These are phyloP conservation scores for Colletotrichum sp. DNA, from an alignment of 2,329 filamentous ascomycete genomes.

Conservation along the genomic window DNA sequence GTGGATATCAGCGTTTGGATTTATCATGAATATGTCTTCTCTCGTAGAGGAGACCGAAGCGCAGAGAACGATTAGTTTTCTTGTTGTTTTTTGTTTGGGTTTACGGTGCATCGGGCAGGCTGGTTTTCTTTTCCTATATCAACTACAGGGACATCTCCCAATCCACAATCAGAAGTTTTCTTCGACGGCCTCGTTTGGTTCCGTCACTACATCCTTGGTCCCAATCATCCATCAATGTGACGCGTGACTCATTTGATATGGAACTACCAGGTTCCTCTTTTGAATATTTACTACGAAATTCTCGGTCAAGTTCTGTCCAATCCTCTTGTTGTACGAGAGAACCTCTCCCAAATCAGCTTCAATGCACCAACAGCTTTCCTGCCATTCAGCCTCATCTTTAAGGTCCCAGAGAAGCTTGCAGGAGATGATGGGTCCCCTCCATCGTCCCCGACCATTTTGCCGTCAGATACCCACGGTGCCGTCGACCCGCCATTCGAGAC, in stretches of 20 bases:
- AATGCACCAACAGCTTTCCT: no score
- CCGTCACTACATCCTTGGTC: neutral
- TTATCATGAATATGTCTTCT: neutral
- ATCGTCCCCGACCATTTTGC: neutral
- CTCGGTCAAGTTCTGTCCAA: no score
- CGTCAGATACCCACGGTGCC: neutral
- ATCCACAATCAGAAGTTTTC: neutral
- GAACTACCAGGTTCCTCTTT: no score
- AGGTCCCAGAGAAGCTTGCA: neutral
- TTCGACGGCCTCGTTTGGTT: neutral
- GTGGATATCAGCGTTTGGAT: constrained; percentile 19
- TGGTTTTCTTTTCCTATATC: neutral
- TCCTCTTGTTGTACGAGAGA: no score
- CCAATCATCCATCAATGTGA: no score
- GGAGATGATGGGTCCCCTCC: neutral
- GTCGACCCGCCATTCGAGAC: neutral
- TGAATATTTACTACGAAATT: no score
- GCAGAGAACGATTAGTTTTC: neutral
- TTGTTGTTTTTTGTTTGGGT: neutral
- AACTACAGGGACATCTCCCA: constrained; percentile 4
- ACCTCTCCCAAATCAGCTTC: no score
- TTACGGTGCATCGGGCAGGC: constrained; percentile 5
- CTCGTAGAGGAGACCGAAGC: neutral
- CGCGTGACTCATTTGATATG: neutral
- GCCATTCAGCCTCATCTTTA: fast-evolving